phyloP scores from a whole-genome alignment of 306 rosid species.

The Corylus americana region DNA sequence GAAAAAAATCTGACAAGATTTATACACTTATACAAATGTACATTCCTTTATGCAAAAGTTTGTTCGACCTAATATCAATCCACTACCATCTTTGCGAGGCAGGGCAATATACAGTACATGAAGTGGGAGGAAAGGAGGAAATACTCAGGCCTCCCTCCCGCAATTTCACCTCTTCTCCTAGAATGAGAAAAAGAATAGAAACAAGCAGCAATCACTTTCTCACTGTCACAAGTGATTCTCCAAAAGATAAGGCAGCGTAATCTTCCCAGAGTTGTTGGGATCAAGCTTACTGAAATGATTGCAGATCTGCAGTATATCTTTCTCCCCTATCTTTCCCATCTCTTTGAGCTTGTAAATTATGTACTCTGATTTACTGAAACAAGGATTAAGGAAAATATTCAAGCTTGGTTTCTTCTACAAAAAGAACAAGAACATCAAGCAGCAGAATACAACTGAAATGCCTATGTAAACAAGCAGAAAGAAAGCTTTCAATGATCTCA shows the following conservation, averaged over 20 bases:
- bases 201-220: background rate
- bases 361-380: conserved; percentile 75
- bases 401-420: background rate
- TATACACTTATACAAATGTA: background rate
- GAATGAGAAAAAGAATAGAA: conserved; percentile 4
- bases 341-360: conserved; percentile 83
- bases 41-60: background rate
- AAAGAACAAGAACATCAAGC: background rate
- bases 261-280: conserved; percentile 69
- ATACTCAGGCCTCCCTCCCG: background rate
- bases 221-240: conserved; percentile 31
- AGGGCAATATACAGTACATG: background rate
- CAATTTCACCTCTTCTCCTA: background rate
- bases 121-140: background rate
- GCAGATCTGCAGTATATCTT: conserved; percentile 64
- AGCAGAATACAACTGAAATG: background rate
- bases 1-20: background rate
- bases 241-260: conserved; percentile 67
- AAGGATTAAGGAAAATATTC: background rate
- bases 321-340: conserved; percentile 80
- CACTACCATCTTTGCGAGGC: background rate
- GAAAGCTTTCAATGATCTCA: conserved; percentile 1
- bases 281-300: conserved; percentile 71
- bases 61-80: background rate
- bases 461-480: background rate